Evolutionary conservation across 805 yeast species (phyloP), one percentile per base, ranked within the genome.

Genomic region (Lipomyces orientalis): DNA sequence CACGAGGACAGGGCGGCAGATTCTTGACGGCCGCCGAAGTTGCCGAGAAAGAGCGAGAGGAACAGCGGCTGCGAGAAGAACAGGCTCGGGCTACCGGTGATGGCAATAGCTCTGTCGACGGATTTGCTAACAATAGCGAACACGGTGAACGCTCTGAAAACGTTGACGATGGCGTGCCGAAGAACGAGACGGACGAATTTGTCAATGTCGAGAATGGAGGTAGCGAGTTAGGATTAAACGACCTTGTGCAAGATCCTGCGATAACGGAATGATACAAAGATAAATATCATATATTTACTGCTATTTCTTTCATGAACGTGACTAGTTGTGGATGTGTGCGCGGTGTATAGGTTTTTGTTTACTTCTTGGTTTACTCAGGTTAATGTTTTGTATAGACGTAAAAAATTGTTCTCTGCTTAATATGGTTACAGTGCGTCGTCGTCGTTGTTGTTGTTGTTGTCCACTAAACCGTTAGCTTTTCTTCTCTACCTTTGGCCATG

Each of bases 1-100:
- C 99, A 16, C 87, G 99, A 74, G 99, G 99, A 34, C 98, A 95
- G 80, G 99, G 99, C 39, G 99, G 99, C 6, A 83, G 99, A 68
- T 95, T 95, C 73, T 80, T 95, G 67, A 95, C 99, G 0, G 97
- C 98, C 14, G 97, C 97, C 10, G 91, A 86, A 70, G 89, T 86
- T 57, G 88, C 86, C 12, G 89, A 84, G 69, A 80, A 84, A 64
- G 90, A 87, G 61, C 76, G 82, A 62, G 76, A 76, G 67, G 82
- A 77, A 62, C 34, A 52, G 55, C 55, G 31, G 7, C 34, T 52
- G 19, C 35, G n/a, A 16, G 34, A 52, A 16, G 55, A 31, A 16
- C 55, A 52, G 34, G 29, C 29, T 25, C 55, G 33, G 34, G 3
- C 25, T 16, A 19, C 49, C 16, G 49, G 49, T n/a, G 49, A 43